A percentile compares a stretch with the other conserved stretches of the same genome.
phyloP scores from a whole-genome alignment of 192 early-diverging fungal species.

The Phlyctochytrium planicorne region DNA sequence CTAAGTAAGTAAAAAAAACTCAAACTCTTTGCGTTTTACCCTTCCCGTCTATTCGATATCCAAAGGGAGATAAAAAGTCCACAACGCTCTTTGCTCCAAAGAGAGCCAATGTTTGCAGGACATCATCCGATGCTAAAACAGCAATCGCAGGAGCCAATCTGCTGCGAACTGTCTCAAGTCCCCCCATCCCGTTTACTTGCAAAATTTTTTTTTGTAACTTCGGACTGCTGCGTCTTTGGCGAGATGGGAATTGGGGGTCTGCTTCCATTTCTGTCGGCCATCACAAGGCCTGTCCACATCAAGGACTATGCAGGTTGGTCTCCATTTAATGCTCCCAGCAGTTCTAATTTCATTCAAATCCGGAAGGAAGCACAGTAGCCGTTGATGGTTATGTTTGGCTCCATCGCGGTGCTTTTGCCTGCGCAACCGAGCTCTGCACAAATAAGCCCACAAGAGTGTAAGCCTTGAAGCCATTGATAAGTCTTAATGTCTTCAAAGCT shows the following conservation, averaged over 20 bases:
- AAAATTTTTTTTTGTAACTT: no score
- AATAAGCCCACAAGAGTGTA: constrained; percentile 70
- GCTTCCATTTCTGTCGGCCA: constrained; percentile 75
- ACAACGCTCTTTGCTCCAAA: no score
- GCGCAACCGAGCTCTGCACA: constrained; percentile 75
- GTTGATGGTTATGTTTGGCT: constrained; percentile 98
- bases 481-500: constrained; percentile 48
- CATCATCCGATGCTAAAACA: no score
- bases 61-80: constrained; percentile 71
- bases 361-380: constrained; percentile 63
- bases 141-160: no score
- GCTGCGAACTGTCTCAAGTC: no score
- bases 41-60: constrained; percentile 61
- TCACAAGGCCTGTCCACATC: constrained; percentile 68
- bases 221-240: no score
- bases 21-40: constrained; percentile 38
- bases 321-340: background rate
- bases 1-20: constrained; percentile 10
- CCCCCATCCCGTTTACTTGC: no score
- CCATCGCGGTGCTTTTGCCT: constrained; percentile 82
- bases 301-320: constrained; percentile 70
- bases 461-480: background rate
- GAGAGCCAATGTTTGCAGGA: no score
- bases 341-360: background rate
- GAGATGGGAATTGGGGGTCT: constrained; percentile 96